A percentile compares a stretch with the other conserved stretches of the same genome.
phyloP scores from a whole-genome alignment of 2,329 filamentous ascomycete species.

The Bipolaris bicolor region DNA sequence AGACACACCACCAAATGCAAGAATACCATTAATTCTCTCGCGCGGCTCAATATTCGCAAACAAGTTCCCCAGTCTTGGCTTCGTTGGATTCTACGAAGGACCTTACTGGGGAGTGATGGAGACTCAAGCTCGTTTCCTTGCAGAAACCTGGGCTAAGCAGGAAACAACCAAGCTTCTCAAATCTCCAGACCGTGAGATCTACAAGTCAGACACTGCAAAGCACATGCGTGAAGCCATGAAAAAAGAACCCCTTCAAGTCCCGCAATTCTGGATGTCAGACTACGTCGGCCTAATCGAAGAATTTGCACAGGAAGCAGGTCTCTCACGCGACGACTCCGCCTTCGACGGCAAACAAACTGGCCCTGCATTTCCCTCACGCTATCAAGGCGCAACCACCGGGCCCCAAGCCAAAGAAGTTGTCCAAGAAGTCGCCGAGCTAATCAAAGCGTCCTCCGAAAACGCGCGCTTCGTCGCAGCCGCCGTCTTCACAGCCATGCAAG shows the following conservation, averaged over 20 bases:
- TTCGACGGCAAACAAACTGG: constrained; percentile 57
- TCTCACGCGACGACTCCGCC: constrained; percentile 53
- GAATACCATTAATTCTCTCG: constrained; percentile 62
- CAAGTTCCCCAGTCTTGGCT: constrained; percentile 69
- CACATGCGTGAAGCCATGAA: constrained; percentile 55
- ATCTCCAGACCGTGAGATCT: background rate
- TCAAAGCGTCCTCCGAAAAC: constrained; percentile 52
- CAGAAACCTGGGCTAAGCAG: constrained; percentile 62
- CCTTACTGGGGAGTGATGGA: constrained; percentile 89
- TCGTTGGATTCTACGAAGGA: constrained; percentile 83
- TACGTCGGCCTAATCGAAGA: constrained; percentile 78
- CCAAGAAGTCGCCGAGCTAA: constrained; percentile 52
- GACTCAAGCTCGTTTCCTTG: constrained; percentile 77
- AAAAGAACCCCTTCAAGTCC: constrained; percentile 51
- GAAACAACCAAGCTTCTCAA: constrained; percentile 26
- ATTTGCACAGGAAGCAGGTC: constrained; percentile 64
- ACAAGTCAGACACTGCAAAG: constrained; percentile 28
- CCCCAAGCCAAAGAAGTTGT: constrained; percentile 54
- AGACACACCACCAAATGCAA: constrained; percentile 60
- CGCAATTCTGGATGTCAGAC: constrained; percentile 84
- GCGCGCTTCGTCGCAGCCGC: constrained; percentile 66
- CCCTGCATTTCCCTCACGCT: constrained; percentile 48
- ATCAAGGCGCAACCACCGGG: constrained; percentile 36
- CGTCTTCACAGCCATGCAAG: constrained; percentile 73
- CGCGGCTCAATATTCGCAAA: constrained; percentile 70